Evolutionary conservation across 1,284 basidiomycete genomes (phyloP).

Genomic region (Vanrija pseudolonga): DNA sequence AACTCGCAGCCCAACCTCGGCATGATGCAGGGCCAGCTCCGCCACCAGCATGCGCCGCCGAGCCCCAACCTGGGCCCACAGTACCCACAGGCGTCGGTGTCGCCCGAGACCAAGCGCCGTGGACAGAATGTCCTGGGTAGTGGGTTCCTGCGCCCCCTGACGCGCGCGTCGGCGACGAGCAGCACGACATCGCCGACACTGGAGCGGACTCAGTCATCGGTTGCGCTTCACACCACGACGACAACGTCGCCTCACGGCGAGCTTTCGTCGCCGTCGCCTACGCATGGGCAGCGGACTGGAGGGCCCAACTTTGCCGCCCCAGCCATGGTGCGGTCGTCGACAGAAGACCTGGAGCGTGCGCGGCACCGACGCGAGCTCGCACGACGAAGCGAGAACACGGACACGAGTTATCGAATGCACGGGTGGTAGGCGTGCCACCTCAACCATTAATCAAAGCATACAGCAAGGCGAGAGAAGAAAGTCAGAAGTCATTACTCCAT

Average conservation of each 20-base stretch:
- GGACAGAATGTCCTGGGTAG: slow-evolving; percentile 30
- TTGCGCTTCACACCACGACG: slow-evolving; percentile 17
- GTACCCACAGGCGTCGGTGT: background rate
- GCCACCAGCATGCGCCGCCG: slow-evolving; percentile 5
- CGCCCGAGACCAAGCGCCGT: slow-evolving; percentile 18
- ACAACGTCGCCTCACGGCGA: background rate
- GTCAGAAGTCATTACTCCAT: background rate
- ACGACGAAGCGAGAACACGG: slow-evolving; percentile 23
- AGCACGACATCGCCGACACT: background rate
- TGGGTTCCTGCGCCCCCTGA: slow-evolving; percentile 39
- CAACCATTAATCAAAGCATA: background rate
- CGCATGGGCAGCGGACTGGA: background rate
- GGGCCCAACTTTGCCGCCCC: slow-evolving; percentile 17
- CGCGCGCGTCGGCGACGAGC: slow-evolving; percentile 24
- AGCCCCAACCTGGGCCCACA: background rate
- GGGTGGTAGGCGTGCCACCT: slow-evolving; percentile 31
- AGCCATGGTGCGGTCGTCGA: slow-evolving; percentile 34
- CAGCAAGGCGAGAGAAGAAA: too few relatives aligned
- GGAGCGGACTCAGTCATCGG: slow-evolving; percentile 24
- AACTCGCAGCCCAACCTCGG: slow-evolving; percentile 23
- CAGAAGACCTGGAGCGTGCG: slow-evolving; percentile 24
- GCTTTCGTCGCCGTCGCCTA: background rate
- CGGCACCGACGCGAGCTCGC: slow-evolving; percentile 23
- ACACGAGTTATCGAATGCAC: slow-evolving; percentile 42
- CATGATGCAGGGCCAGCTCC: slow-evolving; percentile 4